Evolutionary conservation across 2,329 filamentous ascomycete species (phyloP).

Genomic region (Cordyceps cateniannulata): DNA sequence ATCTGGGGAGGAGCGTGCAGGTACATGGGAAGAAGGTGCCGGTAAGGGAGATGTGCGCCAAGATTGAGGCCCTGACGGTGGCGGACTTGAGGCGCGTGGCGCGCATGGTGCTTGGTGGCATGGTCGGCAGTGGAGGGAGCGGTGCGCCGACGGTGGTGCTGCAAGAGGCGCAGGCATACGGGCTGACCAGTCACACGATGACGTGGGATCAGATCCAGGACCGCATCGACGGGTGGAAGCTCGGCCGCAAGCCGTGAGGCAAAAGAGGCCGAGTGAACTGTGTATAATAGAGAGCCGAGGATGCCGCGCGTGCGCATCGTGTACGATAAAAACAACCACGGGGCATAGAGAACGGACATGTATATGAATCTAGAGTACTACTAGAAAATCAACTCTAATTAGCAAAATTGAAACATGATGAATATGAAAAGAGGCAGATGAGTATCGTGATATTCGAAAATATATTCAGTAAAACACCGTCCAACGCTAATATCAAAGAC

Average conservation of each 20-base stretch:
- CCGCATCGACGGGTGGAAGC: constrained; percentile 73
- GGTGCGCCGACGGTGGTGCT: constrained; percentile 91
- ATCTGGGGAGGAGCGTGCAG: constrained; percentile 89
- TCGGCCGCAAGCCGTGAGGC: constrained; percentile 51
- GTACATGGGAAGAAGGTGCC: constrained; percentile 92
- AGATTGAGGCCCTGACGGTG: constrained; percentile 77
- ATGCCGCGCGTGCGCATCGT: background rate
- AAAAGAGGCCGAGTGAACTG: too few relatives aligned
- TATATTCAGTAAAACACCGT: background rate
- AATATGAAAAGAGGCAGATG: background rate
- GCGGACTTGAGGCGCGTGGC: constrained; percentile 79
- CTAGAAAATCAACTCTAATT: constrained; percentile 6
- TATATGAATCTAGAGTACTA: background rate
- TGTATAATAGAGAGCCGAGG: background rate
- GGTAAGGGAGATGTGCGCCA: constrained; percentile 84
- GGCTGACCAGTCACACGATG: constrained; percentile 60
- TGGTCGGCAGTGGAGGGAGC: constrained; percentile 73
- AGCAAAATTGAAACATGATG: background rate
- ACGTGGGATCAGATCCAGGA: constrained; percentile 88
- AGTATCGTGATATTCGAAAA: background rate
- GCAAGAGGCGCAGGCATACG: constrained; percentile 78
- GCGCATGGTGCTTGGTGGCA: constrained; percentile 68
- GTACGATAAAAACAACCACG: background rate
- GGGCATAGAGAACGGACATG: background rate
- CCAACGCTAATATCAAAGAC: background rate